phyloP scores from a whole-genome alignment of 192 early-diverging fungal species.

The Phlyctochytrium arcticum region DNA sequence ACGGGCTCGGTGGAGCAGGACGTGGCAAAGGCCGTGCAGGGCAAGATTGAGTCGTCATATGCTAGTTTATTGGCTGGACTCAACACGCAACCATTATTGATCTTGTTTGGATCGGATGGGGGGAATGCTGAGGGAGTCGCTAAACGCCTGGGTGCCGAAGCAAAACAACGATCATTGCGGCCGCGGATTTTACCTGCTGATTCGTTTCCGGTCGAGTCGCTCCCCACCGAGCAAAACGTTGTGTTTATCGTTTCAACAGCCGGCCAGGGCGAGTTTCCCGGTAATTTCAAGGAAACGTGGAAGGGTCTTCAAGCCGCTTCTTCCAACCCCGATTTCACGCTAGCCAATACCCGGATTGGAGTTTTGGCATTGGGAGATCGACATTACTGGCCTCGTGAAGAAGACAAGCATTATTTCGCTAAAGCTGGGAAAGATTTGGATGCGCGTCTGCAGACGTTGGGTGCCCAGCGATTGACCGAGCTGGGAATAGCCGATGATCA shows the following conservation, averaged over 20 bases:
- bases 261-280: slow-evolving; percentile 95
- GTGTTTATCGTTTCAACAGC: slow-evolving; percentile 80
- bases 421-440: slow-evolving; percentile 87
- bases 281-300: slow-evolving; percentile 86
- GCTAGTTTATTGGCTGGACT: slow-evolving; percentile 65
- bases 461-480: slow-evolving; percentile 59
- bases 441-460: slow-evolving; percentile 70
- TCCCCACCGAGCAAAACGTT: slow-evolving; percentile 73
- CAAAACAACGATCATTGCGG: slow-evolving; percentile 78
- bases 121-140: slow-evolving; percentile 82
- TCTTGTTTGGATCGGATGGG: slow-evolving; percentile 89
- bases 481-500: slow-evolving; percentile 88
- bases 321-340: slow-evolving; percentile 48
- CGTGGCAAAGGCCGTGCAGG: slow-evolving; percentile 36
- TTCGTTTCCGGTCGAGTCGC: slow-evolving; percentile 73
- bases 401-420: slow-evolving; percentile 88
- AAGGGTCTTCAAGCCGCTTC: slow-evolving; percentile 56
- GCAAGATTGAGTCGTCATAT: slow-evolving; percentile 58
- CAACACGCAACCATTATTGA: slow-evolving; percentile 72
- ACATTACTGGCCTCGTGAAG: slow-evolving; percentile 93
- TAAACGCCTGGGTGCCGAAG: slow-evolving; percentile 77
- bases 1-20: slow-evolving; percentile 63
- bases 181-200: slow-evolving; percentile 78
- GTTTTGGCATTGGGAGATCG: slow-evolving; percentile 92
- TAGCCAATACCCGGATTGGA: slow-evolving; percentile 66